Conservation (phyloP, 2,329 filamentous ascomycete species). For the Neophaeococcomyces aloes region DNA sequence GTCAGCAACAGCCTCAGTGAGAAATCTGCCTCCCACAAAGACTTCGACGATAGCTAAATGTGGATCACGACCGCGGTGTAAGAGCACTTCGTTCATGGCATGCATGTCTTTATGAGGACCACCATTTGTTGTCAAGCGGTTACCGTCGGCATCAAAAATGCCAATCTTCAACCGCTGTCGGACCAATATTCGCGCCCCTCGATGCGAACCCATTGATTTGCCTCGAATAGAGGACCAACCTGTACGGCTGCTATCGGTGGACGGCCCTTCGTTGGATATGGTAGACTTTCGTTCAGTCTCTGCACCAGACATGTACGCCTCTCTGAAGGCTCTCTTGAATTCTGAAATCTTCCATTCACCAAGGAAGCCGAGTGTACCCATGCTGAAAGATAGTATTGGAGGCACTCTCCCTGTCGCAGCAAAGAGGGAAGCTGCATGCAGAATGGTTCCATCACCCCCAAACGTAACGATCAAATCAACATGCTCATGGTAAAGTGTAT, state of each 20-base stretch:
- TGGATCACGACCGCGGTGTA: conserved; percentile 81
- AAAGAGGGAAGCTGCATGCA: conserved; percentile 78
- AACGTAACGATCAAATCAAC: conserved; percentile 83
- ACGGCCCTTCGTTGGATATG: conserved; percentile 35
- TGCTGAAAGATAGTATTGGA: conserved; percentile 87
- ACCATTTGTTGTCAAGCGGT: conserved; percentile 26
- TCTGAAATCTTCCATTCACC: conserved; percentile 95
- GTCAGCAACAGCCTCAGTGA: conserved; percentile 90
- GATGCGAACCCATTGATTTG: conserved; percentile 65
- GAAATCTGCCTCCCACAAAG: conserved; percentile 73
- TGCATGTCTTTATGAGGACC: conserved; percentile 40
- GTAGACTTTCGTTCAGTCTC: conserved; percentile 35
- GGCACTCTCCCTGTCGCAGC: conserved; percentile 72
- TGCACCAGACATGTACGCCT: conserved; percentile 78
- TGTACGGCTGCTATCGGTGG: conserved; percentile 27
- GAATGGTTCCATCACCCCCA: conserved; percentile 83
- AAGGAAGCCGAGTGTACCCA: conserved; percentile 90
- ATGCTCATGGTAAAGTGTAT: conserved; percentile 52
- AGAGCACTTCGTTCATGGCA: conserved; percentile 90
- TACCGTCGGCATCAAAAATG: conserved; percentile 60
- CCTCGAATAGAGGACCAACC: conserved; percentile 66
- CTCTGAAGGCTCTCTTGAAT: conserved; percentile 81
- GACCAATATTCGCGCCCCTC: conserved; percentile 70
- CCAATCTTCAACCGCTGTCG: conserved; percentile 80
- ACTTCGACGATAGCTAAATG: conserved; percentile 89